phyloP scores from a whole-genome alignment of 208 protist species.

The Kentomonas sorsogonicus region DNA sequence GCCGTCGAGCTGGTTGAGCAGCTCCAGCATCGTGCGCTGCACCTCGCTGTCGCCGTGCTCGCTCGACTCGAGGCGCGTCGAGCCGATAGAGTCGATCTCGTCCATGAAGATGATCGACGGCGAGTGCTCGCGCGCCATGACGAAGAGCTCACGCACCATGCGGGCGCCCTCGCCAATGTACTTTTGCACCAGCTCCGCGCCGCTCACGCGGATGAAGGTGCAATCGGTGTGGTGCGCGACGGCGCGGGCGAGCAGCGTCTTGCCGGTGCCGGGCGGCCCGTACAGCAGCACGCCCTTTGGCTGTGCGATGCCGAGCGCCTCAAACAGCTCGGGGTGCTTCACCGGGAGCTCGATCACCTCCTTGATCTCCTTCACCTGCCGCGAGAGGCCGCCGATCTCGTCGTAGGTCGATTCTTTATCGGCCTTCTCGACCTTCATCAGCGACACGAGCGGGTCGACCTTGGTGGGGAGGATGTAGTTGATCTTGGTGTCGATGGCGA shows the following conservation, averaged over 20 bases:
- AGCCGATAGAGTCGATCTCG: conserved; percentile 99
- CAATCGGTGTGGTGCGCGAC: conserved; percentile 99
- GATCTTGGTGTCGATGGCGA: conserved; percentile 96
- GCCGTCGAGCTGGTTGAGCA: conserved; percentile 99
- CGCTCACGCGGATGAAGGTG: conserved; percentile 99
- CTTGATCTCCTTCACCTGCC: conserved; percentile 97
- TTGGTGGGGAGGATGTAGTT: conserved; percentile 98
- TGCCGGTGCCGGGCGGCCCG: conserved; percentile 95
- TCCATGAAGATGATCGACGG: conserved; percentile 99
- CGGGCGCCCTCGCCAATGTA: conserved; percentile 99
- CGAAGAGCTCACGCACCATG: conserved; percentile 99
- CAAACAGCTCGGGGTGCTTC: conserved; percentile 99
- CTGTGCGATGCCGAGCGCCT: conserved; percentile 99
- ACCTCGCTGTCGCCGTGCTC: conserved; percentile 95
- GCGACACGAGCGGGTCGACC: conserved; percentile 97
- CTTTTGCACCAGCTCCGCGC: conserved; percentile 99
- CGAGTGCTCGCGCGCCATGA: conserved; percentile 99
- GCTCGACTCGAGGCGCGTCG: conserved; percentile 83
- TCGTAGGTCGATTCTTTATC: conserved; percentile 99
- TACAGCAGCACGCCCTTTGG: conserved; percentile 99
- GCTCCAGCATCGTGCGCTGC: conserved; percentile 99
- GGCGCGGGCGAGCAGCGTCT: conserved; percentile 98
- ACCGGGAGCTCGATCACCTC: conserved; percentile 84
- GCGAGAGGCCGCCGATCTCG: conserved; percentile 99
- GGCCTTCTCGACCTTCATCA: conserved; percentile 99